phyloP scores from a whole-genome alignment of 2,329 filamentous ascomycete genomes.

The Pseudogymnoascus sp. region DNA sequence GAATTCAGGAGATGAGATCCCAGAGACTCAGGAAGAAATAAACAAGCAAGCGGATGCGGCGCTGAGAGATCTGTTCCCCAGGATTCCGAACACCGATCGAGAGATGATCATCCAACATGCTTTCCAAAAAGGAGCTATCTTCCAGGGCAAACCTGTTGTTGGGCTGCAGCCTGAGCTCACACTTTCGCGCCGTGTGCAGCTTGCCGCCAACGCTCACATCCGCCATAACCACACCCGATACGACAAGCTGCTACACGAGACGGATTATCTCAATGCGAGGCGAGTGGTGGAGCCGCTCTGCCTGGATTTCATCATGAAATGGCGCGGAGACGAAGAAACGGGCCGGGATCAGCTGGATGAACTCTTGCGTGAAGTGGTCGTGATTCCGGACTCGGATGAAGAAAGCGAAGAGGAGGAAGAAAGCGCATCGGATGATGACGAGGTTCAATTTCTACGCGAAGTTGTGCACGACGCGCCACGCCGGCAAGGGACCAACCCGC shows the following conservation, averaged over 20 bases:
- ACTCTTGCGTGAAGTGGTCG: constrained; percentile 59
- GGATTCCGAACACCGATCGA: constrained; percentile 60
- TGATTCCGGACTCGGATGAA: constrained; percentile 43
- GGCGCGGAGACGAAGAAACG: constrained; percentile 65
- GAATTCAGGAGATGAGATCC: constrained; percentile 48
- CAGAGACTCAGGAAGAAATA: constrained; percentile 53
- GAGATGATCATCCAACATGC: constrained; percentile 56
- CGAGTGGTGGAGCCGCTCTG: constrained; percentile 56
- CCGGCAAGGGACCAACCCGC: background rate
- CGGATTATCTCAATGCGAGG: constrained; percentile 52
- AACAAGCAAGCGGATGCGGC: constrained; percentile 57
- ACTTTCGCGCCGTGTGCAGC: constrained; percentile 56
- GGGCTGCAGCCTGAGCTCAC: constrained; percentile 51
- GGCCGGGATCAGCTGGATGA: constrained; percentile 62
- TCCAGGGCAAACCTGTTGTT: constrained; percentile 50
- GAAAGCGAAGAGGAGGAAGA: constrained; percentile 20
- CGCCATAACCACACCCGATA: constrained; percentile 62
- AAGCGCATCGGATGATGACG: constrained; percentile 19
- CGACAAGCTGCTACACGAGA: constrained; percentile 54
- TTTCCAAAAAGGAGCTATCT: constrained; percentile 51
- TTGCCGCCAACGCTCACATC: constrained; percentile 61
- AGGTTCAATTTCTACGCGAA: constrained; percentile 13
- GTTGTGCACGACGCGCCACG: background rate
- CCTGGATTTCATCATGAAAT: constrained; percentile 62
- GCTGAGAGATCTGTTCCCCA: constrained; percentile 57